Evolutionary conservation across 108 stramenopile species (phyloP).

Genomic region (Asterionellopsis glacialis): DNA sequence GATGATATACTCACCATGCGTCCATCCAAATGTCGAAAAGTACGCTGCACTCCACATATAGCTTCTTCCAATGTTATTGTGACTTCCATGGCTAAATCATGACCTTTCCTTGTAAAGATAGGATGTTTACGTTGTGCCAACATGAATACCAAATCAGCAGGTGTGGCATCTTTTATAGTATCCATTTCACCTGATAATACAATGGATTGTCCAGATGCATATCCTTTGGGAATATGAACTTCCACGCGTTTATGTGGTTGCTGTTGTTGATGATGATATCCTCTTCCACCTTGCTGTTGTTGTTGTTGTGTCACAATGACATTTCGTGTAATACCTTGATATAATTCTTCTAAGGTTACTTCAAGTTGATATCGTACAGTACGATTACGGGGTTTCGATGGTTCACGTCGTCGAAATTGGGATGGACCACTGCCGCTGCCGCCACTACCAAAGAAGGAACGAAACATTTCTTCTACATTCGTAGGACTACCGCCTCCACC

Average conservation of each 20-base stretch:
- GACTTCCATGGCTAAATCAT: slow-evolving; percentile 74
- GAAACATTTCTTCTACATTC: slow-evolving; percentile 24
- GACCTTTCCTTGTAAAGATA: slow-evolving; percentile 57
- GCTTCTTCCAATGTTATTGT: slow-evolving; percentile 61
- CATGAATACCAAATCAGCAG: slow-evolving; percentile 73
- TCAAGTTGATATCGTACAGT: slow-evolving; percentile 68
- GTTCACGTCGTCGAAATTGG: background rate
- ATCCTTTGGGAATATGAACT: slow-evolving; percentile 53
- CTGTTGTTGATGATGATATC: slow-evolving; percentile 4
- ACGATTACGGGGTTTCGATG: slow-evolving; percentile 33
- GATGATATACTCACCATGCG: slow-evolving; percentile 29
- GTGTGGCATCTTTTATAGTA: slow-evolving; percentile 36
- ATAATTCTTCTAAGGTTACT: slow-evolving; percentile 79
- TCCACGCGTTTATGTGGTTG: slow-evolving; percentile 41
- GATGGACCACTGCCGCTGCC: background rate
- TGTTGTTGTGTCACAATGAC: slow-evolving; percentile 50
- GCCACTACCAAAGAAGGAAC: slow-evolving; percentile 21
- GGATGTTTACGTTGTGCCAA: slow-evolving; percentile 47
- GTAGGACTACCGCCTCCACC: slow-evolving; percentile 10
- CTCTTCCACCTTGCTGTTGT: no score
- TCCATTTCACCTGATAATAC: slow-evolving; percentile 67
- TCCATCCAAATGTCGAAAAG: slow-evolving; percentile 59
- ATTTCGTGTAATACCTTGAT: slow-evolving; percentile 47
- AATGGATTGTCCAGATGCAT: slow-evolving; percentile 50
- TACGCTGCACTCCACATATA: slow-evolving; percentile 41